Base-by-base conservation (phyloP, 2,329 filamentous ascomycete species). In the Diaporthe sp. region DNA sequence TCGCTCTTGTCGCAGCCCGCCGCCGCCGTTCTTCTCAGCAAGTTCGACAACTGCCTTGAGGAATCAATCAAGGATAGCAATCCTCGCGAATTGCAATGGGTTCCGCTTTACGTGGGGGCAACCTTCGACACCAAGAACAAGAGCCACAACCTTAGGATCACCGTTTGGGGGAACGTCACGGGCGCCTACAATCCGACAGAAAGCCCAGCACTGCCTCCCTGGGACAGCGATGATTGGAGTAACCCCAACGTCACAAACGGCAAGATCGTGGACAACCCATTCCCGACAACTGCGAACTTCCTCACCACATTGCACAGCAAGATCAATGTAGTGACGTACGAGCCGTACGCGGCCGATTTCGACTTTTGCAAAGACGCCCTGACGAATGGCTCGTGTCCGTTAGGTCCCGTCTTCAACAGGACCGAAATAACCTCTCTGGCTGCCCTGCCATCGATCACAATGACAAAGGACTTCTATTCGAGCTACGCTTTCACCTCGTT, bases 141-240 rank as follows among this genome's bases (percentile, higher is more conserved):
- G 6, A 88, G 85, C 68, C 91, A 96, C 80, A 90, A 88, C 54
- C 87, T 99, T 66, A 91, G 90, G 77, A 86, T 98, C 72, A 97
- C 92, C 1, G 89, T 98, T 61, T 98, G 95, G 86, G 96, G 96
- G 69, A 98, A 98, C 83, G 95, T 98, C 40, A 94, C 93, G 12
- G 97, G 97, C 61, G 91, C 92, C 68, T 87, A 89, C 58, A 87
- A 87, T 3, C 69, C 69, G 17, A 74, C 67, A 12, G 81, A 84
- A 17, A 85, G 86, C n/a, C 75, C 83, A 3, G 22, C 17, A 52
- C 89, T 95, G 71, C 95, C 95, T 45, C 79, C 89, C 0, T 83
- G 88, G 25, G 83, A 88, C 78, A 89, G 91, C 80, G 83, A 90
- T 0, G 84, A 87, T 61, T 95, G 95, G 94, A 82, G 78, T 3